These are phyloP conservation scores for Graphium sp. DNA, from an alignment of 2,329 filamentous ascomycete genomes.

Conservation along the genomic window DNA sequence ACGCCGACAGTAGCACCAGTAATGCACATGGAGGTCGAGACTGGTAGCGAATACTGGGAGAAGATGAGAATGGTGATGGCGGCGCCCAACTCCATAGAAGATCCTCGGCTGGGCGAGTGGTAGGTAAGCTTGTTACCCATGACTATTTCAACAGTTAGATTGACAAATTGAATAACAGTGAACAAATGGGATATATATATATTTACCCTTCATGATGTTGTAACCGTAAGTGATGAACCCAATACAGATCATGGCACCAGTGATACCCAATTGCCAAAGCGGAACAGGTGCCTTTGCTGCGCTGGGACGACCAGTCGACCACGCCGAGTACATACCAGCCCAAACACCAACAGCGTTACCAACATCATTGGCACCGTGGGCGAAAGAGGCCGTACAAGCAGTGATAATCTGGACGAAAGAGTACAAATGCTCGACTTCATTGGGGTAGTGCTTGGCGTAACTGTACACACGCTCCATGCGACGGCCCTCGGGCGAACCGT, in stretches of 20 bases:
- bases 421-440: constrained; percentile 54
- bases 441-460: constrained; percentile 46
- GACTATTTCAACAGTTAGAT: constrained; percentile 23
- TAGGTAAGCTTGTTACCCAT: constrained; percentile 73
- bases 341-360: constrained; percentile 54
- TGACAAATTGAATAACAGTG: constrained; percentile 4
- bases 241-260: constrained; percentile 43
- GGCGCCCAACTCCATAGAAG: constrained; percentile 66
- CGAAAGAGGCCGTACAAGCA: constrained; percentile 57
- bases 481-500: constrained; percentile 54
- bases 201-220: constrained; percentile 66
- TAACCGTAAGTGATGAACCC: constrained; percentile 63
- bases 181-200: not conserved
- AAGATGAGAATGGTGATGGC: constrained; percentile 62
- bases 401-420: constrained; percentile 51
- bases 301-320: constrained; percentile 44
- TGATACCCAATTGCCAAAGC: constrained; percentile 60
- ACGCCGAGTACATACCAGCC: constrained; percentile 54
- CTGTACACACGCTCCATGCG: constrained; percentile 56
- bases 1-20: constrained; percentile 66
- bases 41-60: constrained; percentile 58
- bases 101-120: constrained; percentile 39
- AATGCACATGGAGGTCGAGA: constrained; percentile 67
- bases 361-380: constrained; percentile 64
- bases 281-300: constrained; percentile 49